Evolutionary conservation across 2,329 filamentous ascomycete species (phyloP).

Genomic region (Ophiostoma pallidulum): DNA sequence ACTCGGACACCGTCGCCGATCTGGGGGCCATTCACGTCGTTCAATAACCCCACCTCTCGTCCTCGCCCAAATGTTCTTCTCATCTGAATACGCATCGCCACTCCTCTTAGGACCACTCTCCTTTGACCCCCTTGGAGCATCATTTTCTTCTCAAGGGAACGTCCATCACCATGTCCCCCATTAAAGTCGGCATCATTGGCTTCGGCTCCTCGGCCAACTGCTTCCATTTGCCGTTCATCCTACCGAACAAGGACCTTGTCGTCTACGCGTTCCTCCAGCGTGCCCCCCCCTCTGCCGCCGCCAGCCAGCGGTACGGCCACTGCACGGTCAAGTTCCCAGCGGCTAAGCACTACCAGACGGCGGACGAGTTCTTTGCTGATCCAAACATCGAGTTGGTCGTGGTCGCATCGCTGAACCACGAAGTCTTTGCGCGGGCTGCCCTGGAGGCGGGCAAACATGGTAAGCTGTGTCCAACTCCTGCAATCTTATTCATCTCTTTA

Average conservation of each 20-base stretch:
- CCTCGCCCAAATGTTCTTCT: no score
- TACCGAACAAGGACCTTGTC: slow-evolving; percentile 34
- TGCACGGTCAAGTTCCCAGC: slow-evolving; percentile 39
- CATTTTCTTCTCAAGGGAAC: no score
- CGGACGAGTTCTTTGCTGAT: slow-evolving; percentile 52
- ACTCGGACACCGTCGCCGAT: no score
- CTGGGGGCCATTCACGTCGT: no score
- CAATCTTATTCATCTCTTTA: background rate
- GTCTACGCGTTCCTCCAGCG: slow-evolving; percentile 40
- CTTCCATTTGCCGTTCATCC: slow-evolving; percentile 43
- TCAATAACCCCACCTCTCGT: no score
- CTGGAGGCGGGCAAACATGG: slow-evolving; percentile 51
- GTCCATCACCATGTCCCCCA: slow-evolving; percentile 6
- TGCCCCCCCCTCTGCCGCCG: slow-evolving; percentile 22
- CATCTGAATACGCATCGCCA: no score
- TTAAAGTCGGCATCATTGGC: slow-evolving; percentile 41
- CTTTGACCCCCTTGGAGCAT: no score
- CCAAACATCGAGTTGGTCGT: slow-evolving; percentile 50
- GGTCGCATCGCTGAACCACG: slow-evolving; percentile 51
- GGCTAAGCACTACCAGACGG: slow-evolving; percentile 46
- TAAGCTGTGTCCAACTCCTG: slow-evolving; percentile 13
- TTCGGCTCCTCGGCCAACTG: slow-evolving; percentile 39
- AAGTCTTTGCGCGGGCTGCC: slow-evolving; percentile 42
- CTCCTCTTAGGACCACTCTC: no score
- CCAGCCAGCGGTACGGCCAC: slow-evolving; percentile 25